Base-by-base conservation (phyloP, 164 flowering plant species). In the Nymphaea thermarum region DNA sequence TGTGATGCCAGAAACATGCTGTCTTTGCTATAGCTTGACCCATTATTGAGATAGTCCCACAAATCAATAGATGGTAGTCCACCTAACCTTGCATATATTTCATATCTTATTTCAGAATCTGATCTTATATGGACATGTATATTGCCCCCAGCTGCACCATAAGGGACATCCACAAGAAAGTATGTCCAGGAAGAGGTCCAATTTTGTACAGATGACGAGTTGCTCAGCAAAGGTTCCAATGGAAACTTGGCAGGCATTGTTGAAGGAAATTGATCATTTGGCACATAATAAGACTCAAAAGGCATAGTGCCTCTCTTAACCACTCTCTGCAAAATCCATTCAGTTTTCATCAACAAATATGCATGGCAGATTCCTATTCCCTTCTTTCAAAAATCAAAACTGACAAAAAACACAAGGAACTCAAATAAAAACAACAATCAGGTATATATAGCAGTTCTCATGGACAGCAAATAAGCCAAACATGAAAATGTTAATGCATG, bases 131-230 rank as follows among this genome's bases (percentile, higher is more conserved):
- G 82, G 66, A 94, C 47, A 61, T 87, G 97, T 6, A 94, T 71
- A 76, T 83, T 85, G 71, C 84, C 89, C 68, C 96, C 98, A 71
- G 89, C 89, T 57, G 90, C 98, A 77, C 95, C 96, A 62, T 41
- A 75, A 66, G 97, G 98, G 68, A 91, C 72, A 71, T 91, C 89
- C 55, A 89, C 66, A 70, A 81, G 72, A 79, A 94, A 87, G 71
- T 84, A 94, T 43, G 96, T 91, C 98, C 98, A 94, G 16, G 77
- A 73, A 68, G 69, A 65, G 67, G 75, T 73, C 64, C 43, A 36
- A 17, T 72, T 74, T 43, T 69, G 73, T 53, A 72, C 76, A 71
- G 66, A 16, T 36, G 95, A 85, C 51, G 77, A 70, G 78, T 86
- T 87, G 73, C 87, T 88, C 65, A 80, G 70, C 68, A 89, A 82